Conservation (phyloP, 2,329 filamentous ascomycete genomes). For the Myriosclerotinia curreyana region DNA sequence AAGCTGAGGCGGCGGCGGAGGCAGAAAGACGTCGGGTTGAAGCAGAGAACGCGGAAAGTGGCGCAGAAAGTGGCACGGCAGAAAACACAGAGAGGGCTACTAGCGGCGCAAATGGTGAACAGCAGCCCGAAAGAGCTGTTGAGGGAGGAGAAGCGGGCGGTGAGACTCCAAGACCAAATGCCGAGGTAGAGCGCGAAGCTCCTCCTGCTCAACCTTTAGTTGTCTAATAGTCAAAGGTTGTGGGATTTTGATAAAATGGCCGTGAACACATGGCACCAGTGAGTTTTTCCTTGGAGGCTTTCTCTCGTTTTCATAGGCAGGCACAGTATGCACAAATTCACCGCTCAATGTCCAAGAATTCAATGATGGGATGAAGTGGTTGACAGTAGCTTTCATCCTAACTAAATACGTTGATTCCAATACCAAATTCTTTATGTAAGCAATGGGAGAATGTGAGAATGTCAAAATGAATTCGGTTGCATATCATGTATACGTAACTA, state of each 20-base stretch:
- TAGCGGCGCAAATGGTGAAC: slow-evolving; percentile 2
- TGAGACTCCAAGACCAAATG: slow-evolving; percentile 17
- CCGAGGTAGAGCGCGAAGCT: slow-evolving; percentile 11
- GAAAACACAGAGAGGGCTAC: not conserved
- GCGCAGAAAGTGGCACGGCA: slow-evolving; percentile 1
- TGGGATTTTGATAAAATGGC: not conserved
- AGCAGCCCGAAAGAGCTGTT: slow-evolving; percentile 4
- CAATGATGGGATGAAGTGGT: slow-evolving; percentile 8
- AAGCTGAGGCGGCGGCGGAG: slow-evolving; percentile 31
- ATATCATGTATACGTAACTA: not conserved
- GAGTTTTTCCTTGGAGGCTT: not conserved
- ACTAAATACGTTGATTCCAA: not conserved
- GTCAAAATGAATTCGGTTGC: not conserved
- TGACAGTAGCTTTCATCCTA: not conserved
- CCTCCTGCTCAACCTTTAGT: slow-evolving; percentile 26
- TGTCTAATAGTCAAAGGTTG: slow-evolving; percentile 18
- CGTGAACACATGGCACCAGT: not conserved
- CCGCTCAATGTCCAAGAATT: not conserved
- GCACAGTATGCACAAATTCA: not conserved
- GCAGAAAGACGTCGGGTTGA: slow-evolving; percentile 22
- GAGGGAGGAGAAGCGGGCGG: slow-evolving; percentile 14
- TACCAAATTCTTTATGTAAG: not conserved
- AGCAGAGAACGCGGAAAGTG: slow-evolving; percentile 24
- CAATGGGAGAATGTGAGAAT: not conserved
- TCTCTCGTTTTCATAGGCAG: not conserved